Evolutionary conservation across 768 basidiomycete species (phyloP).

Genomic region (Tremella yokohamensis): DNA sequence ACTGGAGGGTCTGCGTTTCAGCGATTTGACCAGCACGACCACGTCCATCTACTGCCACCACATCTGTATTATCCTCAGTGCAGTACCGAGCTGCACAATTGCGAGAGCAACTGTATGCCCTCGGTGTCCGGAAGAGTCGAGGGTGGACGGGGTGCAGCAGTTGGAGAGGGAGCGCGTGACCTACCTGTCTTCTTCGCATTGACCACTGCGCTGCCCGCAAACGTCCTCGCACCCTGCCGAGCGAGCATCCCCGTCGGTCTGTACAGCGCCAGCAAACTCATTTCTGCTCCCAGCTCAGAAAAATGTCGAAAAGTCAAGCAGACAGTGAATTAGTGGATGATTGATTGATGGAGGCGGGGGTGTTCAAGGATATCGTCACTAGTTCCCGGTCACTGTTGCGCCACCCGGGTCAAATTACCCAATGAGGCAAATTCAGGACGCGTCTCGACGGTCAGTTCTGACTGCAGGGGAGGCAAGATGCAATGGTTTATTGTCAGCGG

Average conservation of each 20-base stretch:
- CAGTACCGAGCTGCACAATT: too few relatives aligned
- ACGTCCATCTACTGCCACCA: too few relatives aligned
- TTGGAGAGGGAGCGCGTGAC: not conserved
- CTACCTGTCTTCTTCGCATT: not conserved
- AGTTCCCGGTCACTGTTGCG: too few relatives aligned
- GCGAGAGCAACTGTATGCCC: too few relatives aligned
- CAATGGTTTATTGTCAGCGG: too few relatives aligned
- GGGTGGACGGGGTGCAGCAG: not conserved
- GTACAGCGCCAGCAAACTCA: not conserved
- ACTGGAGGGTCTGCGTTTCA: conserved; percentile 19
- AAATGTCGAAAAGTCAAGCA: too few relatives aligned
- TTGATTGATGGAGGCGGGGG: not conserved
- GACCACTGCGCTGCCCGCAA: not conserved
- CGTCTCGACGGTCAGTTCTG: too few relatives aligned
- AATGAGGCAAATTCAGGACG: too few relatives aligned
- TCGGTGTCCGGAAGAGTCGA: not conserved
- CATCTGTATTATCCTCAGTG: too few relatives aligned
- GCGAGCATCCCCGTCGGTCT: not conserved
- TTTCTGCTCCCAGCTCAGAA: not conserved
- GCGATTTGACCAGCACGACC: too few relatives aligned
- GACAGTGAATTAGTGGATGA: not conserved
- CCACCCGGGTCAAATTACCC: too few relatives aligned
- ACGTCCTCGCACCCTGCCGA: not conserved
- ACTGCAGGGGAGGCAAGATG: too few relatives aligned
- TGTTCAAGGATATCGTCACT: not conserved